Percentiles rank a stretch among this genome's conserved stretches.
Conservation (phyloP, 2,329 filamentous ascomycete genomes). For the Dothiorella sarmentorum region DNA sequence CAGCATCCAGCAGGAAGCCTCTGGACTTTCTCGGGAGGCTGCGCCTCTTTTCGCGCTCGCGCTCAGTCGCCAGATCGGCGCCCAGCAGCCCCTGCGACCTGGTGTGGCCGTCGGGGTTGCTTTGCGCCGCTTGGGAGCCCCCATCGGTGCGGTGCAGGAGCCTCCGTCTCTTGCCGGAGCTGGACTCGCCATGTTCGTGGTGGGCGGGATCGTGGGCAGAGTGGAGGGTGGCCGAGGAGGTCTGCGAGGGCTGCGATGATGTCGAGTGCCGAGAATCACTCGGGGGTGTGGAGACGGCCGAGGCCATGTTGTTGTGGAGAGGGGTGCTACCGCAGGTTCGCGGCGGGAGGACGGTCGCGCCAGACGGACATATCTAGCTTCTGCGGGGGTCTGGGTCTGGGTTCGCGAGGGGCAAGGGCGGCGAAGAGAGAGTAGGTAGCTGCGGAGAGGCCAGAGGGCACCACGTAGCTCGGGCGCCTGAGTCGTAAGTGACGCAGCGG, state of each 20-base stretch:
- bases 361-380: conserved; percentile 14
- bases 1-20: conserved; percentile 46
- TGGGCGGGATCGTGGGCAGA: conserved; percentile 27
- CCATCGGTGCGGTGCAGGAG: conserved; percentile 17
- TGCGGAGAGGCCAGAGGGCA: neutral
- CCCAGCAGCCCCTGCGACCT: conserved; percentile 21
- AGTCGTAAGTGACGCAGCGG: neutral
- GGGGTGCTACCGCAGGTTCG: conserved; percentile 16
- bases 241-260: conserved; percentile 32
- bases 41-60: conserved; percentile 32
- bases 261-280: conserved; percentile 33
- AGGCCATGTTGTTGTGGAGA: conserved; percentile 15
- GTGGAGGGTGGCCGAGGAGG: conserved; percentile 33
- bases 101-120: conserved; percentile 17
- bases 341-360: conserved; percentile 7
- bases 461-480: conserved; percentile 6
- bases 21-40: conserved; percentile 35
- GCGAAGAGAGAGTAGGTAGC: neutral
- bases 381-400: neutral
- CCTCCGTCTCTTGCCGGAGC: conserved; percentile 16
- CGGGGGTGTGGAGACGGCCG: conserved; percentile 24
- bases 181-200: conserved; percentile 29
- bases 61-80: conserved; percentile 28
- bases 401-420: neutral
- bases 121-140: neutral